Conservation (phyloP, 306 rosid species). For the Trifolium repens region DNA sequence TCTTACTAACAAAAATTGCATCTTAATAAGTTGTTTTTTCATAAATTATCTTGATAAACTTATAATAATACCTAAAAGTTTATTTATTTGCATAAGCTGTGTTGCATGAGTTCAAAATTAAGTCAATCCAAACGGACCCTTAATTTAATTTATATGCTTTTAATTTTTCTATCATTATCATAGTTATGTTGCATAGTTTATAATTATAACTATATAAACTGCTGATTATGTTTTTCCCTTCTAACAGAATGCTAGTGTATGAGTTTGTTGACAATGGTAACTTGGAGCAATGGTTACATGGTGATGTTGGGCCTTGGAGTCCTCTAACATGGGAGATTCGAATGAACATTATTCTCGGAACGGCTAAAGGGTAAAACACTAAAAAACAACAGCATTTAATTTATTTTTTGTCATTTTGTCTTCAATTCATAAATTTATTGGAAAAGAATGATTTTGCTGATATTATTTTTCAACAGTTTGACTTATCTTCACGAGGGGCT, state of each 20-base stretch:
- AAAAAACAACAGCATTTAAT: neutral
- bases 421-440: neutral
- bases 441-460: neutral
- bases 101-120: too few species aligned
- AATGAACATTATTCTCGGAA: slow-evolving; percentile 78
- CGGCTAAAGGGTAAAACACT: slow-evolving; percentile 74
- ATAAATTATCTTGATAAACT: too few species aligned
- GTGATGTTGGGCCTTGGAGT: slow-evolving; percentile 82
- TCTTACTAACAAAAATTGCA: too few species aligned
- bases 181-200: neutral
- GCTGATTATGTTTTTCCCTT: neutral
- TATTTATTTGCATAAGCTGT: too few species aligned
- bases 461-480: slow-evolving; percentile 53
- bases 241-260: slow-evolving; percentile 82
- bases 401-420: neutral
- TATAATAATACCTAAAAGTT: too few species aligned
- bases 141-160: neutral
- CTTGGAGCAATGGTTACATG: slow-evolving; percentile 91
- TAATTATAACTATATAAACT: neutral
- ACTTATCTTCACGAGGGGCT: slow-evolving; percentile 89
- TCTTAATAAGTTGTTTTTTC: too few species aligned
- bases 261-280: slow-evolving; percentile 88
- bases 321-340: slow-evolving; percentile 89
- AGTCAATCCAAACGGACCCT: too few species aligned
- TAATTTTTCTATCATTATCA: neutral